phyloP scores from a whole-genome alignment of 2,329 filamentous ascomycete species.

The Helicocarpus griseus region DNA sequence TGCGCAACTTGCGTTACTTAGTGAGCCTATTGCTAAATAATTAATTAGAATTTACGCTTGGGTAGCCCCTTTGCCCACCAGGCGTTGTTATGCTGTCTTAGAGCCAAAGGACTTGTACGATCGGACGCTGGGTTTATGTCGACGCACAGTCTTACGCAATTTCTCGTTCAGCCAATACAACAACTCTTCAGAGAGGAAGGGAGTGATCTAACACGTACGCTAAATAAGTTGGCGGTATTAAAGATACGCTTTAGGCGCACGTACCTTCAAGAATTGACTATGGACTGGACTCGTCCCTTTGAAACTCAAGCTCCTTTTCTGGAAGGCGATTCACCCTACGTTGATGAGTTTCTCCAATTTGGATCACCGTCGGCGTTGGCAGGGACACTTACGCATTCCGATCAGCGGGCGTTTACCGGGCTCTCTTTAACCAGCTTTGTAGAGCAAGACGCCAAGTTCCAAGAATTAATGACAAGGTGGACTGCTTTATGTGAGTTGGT shows the following conservation, averaged over 20 bases:
- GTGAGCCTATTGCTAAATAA: neutral
- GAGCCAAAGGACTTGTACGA: conserved; percentile 3
- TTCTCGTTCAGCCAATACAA: conserved; percentile 31
- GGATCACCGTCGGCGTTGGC: conserved; percentile 25
- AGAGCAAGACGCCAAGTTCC: conserved; percentile 15
- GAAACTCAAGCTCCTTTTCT: conserved; percentile 23
- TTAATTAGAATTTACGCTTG: conserved; percentile 23
- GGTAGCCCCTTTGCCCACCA: conserved; percentile 31
- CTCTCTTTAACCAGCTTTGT: conserved; percentile 19
- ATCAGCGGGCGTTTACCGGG: conserved; percentile 22
- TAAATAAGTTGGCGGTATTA: conserved; percentile 29
- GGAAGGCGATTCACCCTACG: too few species aligned
- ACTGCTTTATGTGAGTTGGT: conserved; percentile 22
- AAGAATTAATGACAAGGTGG: conserved; percentile 22
- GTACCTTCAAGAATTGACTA: conserved; percentile 25
- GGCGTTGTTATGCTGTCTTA: conserved; percentile 24
- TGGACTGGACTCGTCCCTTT: conserved; percentile 27
- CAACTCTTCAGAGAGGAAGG: conserved; percentile 24
- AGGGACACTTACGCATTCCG: conserved; percentile 20
- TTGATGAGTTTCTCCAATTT: conserved; percentile 26
- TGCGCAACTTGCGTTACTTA: neutral
- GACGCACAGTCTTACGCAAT: conserved; percentile 21
- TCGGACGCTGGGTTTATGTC: conserved; percentile 6
- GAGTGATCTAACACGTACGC: conserved; percentile 21
- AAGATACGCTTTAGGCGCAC: conserved; percentile 24